These are phyloP conservation scores for Paracamarosporium sp. DNA, from an alignment of 2,329 filamentous ascomycete genomes.

Conservation along the genomic window DNA sequence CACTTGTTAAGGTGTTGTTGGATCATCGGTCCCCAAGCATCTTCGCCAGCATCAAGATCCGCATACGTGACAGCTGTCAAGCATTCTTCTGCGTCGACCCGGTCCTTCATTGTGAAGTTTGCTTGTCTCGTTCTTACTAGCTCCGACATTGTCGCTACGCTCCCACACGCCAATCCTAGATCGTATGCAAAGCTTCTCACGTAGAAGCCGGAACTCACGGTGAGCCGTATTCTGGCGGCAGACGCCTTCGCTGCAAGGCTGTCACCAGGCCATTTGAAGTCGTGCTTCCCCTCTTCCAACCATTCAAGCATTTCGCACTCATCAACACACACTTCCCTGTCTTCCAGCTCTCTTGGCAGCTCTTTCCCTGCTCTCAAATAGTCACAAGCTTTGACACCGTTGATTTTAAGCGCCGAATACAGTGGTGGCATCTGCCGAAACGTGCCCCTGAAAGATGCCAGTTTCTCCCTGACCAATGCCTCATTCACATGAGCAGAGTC, in stretches of 20 bases:
- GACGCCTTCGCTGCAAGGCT: constrained; percentile 18
- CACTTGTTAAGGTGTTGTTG: constrained; percentile 28
- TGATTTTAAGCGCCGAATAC: constrained; percentile 39
- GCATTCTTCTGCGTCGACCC: constrained; percentile 7
- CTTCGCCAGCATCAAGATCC: constrained; percentile 30
- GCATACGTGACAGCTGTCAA: constrained; percentile 26
- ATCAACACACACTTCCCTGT: constrained; percentile 34
- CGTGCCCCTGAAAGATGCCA: constrained; percentile 27
- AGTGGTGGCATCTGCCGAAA: constrained; percentile 35
- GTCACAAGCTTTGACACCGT: constrained; percentile 38
- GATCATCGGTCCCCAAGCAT: constrained; percentile 29
- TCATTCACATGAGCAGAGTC: constrained; percentile 23
- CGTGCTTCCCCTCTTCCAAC: constrained; percentile 25
- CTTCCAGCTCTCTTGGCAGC: constrained; percentile 32
- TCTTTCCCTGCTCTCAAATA: constrained; percentile 32
- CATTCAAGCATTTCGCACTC: constrained; percentile 37
- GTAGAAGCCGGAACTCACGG: constrained; percentile 39
- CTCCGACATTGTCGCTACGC: constrained; percentile 31
- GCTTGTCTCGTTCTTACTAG: constrained; percentile 34
- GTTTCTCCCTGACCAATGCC: constrained; percentile 23
- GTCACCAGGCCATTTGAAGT: constrained; percentile 19
- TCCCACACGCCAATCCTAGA: constrained; percentile 32
- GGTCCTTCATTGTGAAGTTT: constrained; percentile 18
- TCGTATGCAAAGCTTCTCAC: constrained; percentile 43
- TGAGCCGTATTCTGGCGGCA: constrained; percentile 29